Evolutionary conservation across 2,329 filamentous ascomycete genomes (phyloP).

Genomic region (Proliferodiscus dingleyae): DNA sequence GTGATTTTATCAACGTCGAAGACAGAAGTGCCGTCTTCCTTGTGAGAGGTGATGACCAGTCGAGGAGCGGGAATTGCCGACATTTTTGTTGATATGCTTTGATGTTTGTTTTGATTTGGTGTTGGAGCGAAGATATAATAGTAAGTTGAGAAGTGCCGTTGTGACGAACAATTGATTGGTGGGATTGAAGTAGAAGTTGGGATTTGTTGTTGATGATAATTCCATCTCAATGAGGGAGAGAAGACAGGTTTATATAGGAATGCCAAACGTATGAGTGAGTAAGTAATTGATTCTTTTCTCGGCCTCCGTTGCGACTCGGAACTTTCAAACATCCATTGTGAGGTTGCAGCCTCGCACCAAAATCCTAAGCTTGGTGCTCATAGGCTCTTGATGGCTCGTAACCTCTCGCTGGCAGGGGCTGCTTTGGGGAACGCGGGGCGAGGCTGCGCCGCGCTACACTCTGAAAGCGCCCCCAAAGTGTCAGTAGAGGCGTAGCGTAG

Average conservation of each 20-base stretch:
- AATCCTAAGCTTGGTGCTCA: not conserved
- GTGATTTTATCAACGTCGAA: conserved; percentile 30
- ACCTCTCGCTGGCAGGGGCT: not conserved
- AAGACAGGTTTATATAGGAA: not conserved
- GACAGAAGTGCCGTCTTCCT: conserved; percentile 29
- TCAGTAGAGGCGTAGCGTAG: too few species aligned
- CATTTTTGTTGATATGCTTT: conserved; percentile 1
- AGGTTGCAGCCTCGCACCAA: not conserved
- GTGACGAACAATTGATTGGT: not conserved
- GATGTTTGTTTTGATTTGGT: not conserved
- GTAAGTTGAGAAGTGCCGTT: not conserved
- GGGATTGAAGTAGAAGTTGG: not conserved
- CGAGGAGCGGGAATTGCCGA: conserved; percentile 18
- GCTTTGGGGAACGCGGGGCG: not conserved
- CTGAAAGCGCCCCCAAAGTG: too few species aligned
- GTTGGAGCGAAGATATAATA: not conserved
- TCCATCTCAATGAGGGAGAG: not conserved
- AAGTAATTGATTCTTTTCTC: not conserved
- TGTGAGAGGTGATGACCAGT: conserved; percentile 31
- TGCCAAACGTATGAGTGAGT: too few species aligned
- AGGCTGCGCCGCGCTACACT: not conserved
- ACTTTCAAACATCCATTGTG: not conserved
- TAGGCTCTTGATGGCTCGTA: not conserved
- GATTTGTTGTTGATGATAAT: not conserved
- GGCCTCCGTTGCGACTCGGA: too few species aligned